These are phyloP conservation scores for Colletotrichum sp. DNA, from an alignment of 2,329 filamentous ascomycete genomes.

Conservation along the genomic window DNA sequence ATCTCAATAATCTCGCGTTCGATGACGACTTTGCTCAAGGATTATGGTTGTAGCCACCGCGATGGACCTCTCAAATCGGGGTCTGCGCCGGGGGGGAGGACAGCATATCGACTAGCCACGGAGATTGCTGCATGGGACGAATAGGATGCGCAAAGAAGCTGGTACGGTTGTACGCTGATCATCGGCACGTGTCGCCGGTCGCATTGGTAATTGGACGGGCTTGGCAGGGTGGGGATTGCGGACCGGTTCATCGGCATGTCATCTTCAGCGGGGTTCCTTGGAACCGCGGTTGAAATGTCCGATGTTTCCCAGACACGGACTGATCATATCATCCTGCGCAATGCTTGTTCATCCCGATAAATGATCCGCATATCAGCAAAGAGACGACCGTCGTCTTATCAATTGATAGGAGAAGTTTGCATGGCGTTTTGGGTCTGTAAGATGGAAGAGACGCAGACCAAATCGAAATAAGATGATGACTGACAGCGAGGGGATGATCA, in stretches of 20 bases:
- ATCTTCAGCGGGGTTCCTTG: neutral
- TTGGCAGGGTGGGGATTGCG: neutral
- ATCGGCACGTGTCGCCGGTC: neutral
- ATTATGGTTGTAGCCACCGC: neutral
- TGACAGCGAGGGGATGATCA: neutral
- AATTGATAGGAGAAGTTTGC: neutral
- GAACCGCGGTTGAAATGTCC: neutral
- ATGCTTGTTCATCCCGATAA: neutral
- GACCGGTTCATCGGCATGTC: neutral
- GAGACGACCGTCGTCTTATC: neutral
- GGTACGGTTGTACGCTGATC: neutral
- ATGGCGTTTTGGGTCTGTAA: neutral
- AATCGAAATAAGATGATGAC: neutral
- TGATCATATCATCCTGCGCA: neutral
- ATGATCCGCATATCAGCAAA: neutral
- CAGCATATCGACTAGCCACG: neutral
- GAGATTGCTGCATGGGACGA: neutral
- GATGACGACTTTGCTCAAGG: neutral
- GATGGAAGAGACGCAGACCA: neutral
- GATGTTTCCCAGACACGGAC: neutral
- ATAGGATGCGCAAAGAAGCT: neutral
- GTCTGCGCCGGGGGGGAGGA: neutral
- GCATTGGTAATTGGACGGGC: neutral
- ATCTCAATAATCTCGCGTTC: neutral
- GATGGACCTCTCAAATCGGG: neutral